Base-by-base conservation (phyloP, 768 basidiomycete genomes). In the Gyrodon lividus region DNA sequence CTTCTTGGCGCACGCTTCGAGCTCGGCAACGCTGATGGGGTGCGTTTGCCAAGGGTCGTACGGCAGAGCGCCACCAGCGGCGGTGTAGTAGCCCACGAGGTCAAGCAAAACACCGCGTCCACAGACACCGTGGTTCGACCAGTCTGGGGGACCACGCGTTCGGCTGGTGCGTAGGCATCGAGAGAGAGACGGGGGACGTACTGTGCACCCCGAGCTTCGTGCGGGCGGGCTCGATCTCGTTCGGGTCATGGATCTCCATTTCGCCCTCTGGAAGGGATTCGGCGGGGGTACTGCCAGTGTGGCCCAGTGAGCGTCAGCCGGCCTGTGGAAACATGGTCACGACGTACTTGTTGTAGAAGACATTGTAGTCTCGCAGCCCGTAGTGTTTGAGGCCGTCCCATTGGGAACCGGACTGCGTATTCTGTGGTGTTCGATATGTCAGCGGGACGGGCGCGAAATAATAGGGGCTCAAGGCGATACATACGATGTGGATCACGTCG, bases 61-160 rank as follows among this genome's bases (percentile, higher is more conserved):
- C 0, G 83, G 83, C 2, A 84, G 65, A 6, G 70, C 63, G 3
- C 65, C 57, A 6, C 64, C 64, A 4, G 61, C 51, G 8, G 72
- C 71, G 1, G 76, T 78, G 51, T 78, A 77, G 65, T 77, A 79
- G 10, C 72, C 65, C 48, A 86, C 81, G 30, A 86, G 65, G 67
- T 88, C 85, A 30, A 87, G 75, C 19, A 87, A 67, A 42, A 87
- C 81, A 17, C 84, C 86, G 2, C 86, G 78, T 1, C 85, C 84
- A 46, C 82, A 83, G 38, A 86, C 85, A 1, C 86, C 84, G 59
- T 86, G 86, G 17, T 75, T 76, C 1, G 86, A 81, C 85, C 83
- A 87, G 60, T 86, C 86, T 86, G 40, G 39, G 26, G 22, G 23
- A 23, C 17, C 17, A 7, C 35, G 9, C 19, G 13, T 17, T 35